These are phyloP conservation scores for Verticillium nubilum DNA, from an alignment of 2,329 filamentous ascomycete genomes.

Conservation along the genomic window DNA sequence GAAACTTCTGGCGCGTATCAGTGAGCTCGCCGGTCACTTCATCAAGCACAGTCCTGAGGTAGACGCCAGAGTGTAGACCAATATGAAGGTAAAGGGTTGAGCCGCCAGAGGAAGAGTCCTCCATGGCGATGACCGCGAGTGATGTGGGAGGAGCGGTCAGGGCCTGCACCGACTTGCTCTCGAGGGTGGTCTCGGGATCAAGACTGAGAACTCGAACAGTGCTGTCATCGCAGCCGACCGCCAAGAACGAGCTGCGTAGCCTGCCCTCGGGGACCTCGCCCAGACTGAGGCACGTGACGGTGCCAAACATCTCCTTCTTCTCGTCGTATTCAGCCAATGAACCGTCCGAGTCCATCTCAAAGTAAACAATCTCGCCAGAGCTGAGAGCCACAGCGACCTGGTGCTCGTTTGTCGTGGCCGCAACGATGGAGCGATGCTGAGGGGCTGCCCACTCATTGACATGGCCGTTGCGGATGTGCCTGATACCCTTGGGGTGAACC, in stretches of 20 bases:
- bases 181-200: slow-evolving; percentile 82
- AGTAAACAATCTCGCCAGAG: slow-evolving; percentile 95
- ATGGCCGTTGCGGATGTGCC: slow-evolving; percentile 73
- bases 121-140: slow-evolving; percentile 89
- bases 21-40: slow-evolving; percentile 94
- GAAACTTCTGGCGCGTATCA: slow-evolving; percentile 89
- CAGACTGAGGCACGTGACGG: slow-evolving; percentile 89
- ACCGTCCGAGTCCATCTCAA: slow-evolving; percentile 92
- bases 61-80: slow-evolving; percentile 90
- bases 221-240: slow-evolving; percentile 94
- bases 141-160: slow-evolving; percentile 85
- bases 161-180: slow-evolving; percentile 92
- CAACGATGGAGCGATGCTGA: slow-evolving; percentile 90
- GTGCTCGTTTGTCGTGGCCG: slow-evolving; percentile 85
- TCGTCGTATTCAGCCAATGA: slow-evolving; percentile 91
- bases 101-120: slow-evolving; percentile 84
- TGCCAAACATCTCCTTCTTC: slow-evolving; percentile 90
- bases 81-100: slow-evolving; percentile 93
- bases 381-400: slow-evolving; percentile 93
- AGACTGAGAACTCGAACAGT: slow-evolving; percentile 90
- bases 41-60: slow-evolving; percentile 89
- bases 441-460: slow-evolving; percentile 93
- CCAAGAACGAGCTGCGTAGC: slow-evolving; percentile 83
- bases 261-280: slow-evolving; percentile 89
- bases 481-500: slow-evolving; percentile 92